phyloP scores from a whole-genome alignment of 148 eudicot genomes.

The Simmondsia chinensis region DNA sequence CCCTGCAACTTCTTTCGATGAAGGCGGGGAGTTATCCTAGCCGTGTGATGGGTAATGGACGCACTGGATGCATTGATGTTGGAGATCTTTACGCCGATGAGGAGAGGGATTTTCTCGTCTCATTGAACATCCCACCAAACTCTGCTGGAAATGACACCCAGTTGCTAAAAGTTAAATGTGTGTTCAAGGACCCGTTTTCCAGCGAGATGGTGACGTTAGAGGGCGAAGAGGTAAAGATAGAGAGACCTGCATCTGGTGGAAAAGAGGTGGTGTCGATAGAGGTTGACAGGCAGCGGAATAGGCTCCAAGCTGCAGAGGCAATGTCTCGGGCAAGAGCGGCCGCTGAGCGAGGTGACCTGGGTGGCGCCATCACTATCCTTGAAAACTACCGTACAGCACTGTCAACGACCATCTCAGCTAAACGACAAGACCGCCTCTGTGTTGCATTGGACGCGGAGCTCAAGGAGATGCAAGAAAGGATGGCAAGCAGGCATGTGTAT shows the following conservation, averaged over 20 bases:
- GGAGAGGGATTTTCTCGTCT: conserved; percentile 23
- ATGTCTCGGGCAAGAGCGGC: conserved; percentile 22
- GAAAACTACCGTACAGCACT: conserved; percentile 5
- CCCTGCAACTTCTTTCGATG: conserved; percentile 13
- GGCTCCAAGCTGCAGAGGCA: conserved; percentile 21
- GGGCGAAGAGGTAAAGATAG: conserved; percentile 16
- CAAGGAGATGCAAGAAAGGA: conserved; percentile 17
- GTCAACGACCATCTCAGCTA: conserved; percentile 14
- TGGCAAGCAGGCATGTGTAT: conserved; percentile 14
- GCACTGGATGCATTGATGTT: background rate
- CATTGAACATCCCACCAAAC: conserved; percentile 13
- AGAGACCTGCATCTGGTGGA: conserved; percentile 13
- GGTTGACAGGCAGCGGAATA: conserved; percentile 35
- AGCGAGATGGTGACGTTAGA: conserved; percentile 7
- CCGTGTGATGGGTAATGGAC: background rate
- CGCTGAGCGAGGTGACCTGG: conserved; percentile 31
- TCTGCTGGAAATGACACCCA: background rate
- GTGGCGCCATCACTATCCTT: conserved; percentile 12
- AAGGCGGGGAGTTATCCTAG: conserved; percentile 22
- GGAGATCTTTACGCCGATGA: conserved; percentile 27
- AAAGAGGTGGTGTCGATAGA: conserved; percentile 20
- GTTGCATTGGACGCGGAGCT: conserved; percentile 14
- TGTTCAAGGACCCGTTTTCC: conserved; percentile 18
- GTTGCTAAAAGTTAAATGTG: conserved; percentile 15
- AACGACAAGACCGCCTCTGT: conserved; percentile 15